A percentile compares a stretch with the other conserved stretches of the same genome.
Evolutionary conservation across 108 stramenopile genomes (phyloP).

Genomic region (Cyclotella sp.): DNA sequence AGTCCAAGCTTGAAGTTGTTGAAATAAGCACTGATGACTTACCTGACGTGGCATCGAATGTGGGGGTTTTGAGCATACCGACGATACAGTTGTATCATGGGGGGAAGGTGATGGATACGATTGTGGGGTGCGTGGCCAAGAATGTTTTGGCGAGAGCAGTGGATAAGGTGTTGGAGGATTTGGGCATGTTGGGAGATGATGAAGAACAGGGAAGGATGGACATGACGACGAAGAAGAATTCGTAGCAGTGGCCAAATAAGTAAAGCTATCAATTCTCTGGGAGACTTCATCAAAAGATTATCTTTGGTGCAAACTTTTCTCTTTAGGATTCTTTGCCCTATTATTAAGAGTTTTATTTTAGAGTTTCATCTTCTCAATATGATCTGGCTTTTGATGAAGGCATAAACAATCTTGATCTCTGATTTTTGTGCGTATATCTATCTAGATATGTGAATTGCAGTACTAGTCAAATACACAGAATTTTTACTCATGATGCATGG

Average conservation of each 20-base stretch:
- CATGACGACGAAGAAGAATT: neutral
- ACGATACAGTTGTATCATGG: conserved; percentile 80
- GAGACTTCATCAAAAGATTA: too few species aligned
- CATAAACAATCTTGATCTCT: too few species aligned
- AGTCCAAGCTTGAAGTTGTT: conserved; percentile 63
- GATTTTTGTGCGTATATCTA: too few species aligned
- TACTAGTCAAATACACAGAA: too few species aligned
- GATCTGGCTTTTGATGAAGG: too few species aligned
- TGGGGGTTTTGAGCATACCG: conserved; percentile 83
- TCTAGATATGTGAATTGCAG: too few species aligned
- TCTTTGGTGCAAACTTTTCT: too few species aligned
- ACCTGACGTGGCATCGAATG: conserved; percentile 73
- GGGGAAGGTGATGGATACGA: conserved; percentile 73
- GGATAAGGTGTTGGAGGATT: conserved; percentile 81
- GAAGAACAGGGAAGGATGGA: conserved; percentile 2
- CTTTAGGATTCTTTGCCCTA: too few species aligned
- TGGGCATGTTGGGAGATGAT: conserved; percentile 43
- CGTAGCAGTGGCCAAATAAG: neutral
- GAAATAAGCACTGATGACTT: conserved; percentile 89
- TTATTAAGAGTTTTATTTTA: too few species aligned
- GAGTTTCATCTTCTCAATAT: too few species aligned
- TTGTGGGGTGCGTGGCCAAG: conserved; percentile 86
- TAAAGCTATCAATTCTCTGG: too few species aligned
- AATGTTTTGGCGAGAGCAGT: conserved; percentile 78
- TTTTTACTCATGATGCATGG: too few species aligned